Evolutionary conservation across 2,329 filamentous ascomycete species (phyloP).

Genomic region (Aspergillus proliferans): DNA sequence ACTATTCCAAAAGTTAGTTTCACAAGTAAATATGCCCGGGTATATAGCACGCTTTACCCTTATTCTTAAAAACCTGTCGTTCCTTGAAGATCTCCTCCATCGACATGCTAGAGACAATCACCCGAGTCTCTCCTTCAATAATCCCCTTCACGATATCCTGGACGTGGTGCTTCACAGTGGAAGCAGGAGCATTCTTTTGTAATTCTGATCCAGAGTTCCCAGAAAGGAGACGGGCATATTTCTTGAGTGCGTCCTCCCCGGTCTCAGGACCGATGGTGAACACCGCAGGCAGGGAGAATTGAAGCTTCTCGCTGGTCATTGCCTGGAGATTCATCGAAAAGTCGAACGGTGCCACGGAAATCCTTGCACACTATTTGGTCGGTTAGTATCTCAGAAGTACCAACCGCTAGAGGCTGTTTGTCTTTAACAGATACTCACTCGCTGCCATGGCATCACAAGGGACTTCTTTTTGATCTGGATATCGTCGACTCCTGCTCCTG

Average conservation of each 20-base stretch:
- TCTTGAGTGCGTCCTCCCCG: slow-evolving; percentile 62
- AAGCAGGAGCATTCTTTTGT: slow-evolving; percentile 30
- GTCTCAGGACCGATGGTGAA: slow-evolving; percentile 81
- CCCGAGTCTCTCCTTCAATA: slow-evolving; percentile 80
- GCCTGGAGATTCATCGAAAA: slow-evolving; percentile 77
- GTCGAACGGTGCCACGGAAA: slow-evolving; percentile 54
- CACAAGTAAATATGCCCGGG: background rate
- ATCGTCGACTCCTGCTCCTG: slow-evolving; percentile 67
- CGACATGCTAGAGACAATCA: slow-evolving; percentile 80
- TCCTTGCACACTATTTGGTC: slow-evolving; percentile 23
- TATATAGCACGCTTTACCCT: slow-evolving; percentile 33
- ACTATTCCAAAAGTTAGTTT: slow-evolving; percentile 36
- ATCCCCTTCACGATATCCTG: slow-evolving; percentile 84
- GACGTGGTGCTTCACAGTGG: slow-evolving; percentile 57
- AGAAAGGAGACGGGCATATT: slow-evolving; percentile 75
- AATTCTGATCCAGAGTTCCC: slow-evolving; percentile 44
- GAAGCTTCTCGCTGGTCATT: slow-evolving; percentile 84
- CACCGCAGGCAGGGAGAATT: slow-evolving; percentile 74
- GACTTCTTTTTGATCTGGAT: slow-evolving; percentile 74
- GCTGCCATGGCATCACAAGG: slow-evolving; percentile 66
- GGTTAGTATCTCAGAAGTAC: background rate
- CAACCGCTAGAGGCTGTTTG: background rate
- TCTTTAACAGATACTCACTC: slow-evolving; percentile 26
- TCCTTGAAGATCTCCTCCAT: slow-evolving; percentile 86
- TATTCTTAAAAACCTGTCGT: slow-evolving; percentile 68